Conservation (phyloP, 352 stramenopile species). For the Phytophthora constricta region DNA sequence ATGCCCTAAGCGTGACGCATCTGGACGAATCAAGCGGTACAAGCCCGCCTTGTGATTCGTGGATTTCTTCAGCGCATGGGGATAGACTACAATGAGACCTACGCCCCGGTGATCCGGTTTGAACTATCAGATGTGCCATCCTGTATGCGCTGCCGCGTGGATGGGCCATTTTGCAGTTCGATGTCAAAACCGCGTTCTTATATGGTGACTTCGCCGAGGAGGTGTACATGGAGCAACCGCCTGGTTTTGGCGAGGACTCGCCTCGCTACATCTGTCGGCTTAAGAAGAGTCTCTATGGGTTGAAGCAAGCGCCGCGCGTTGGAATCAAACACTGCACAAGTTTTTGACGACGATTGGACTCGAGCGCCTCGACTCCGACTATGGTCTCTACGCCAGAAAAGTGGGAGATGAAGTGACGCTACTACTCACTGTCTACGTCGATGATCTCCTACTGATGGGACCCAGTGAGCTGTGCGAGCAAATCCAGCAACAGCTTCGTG, state of each 20-base stretch:
- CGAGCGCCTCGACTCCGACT: constrained; percentile 10
- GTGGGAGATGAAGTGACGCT: constrained; percentile 14
- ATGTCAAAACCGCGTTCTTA: constrained; percentile 22
- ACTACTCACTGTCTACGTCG: constrained; percentile 18
- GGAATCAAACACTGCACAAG: constrained; percentile 14
- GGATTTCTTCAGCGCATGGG: constrained; percentile 12
- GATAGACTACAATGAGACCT: constrained; percentile 22
- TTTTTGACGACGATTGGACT: constrained; percentile 10
- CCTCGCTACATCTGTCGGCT: background rate
- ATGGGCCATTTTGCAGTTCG: constrained; percentile 23
- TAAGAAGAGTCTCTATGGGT: constrained; percentile 5
- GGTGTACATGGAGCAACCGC: constrained; percentile 6
- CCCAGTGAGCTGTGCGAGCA: background rate
- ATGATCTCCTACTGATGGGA: constrained; percentile 12
- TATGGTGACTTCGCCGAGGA: constrained; percentile 8
- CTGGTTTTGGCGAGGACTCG: background rate
- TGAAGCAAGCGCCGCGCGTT: constrained; percentile 9
- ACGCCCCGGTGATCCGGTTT: constrained; percentile 19
- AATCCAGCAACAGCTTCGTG: background rate
- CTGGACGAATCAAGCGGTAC: constrained; percentile 11
- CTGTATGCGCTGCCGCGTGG: constrained; percentile 10
- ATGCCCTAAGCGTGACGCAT: constrained; percentile 10
- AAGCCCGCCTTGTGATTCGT: constrained; percentile 22
- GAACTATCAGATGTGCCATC: constrained; percentile 10
- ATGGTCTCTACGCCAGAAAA: constrained; percentile 14